Percentiles rank a stretch among this genome's conserved stretches.
These are phyloP conservation scores for Sergeia podlipaevii DNA, from an alignment of 208 protist species.

Conservation along the genomic window DNA sequence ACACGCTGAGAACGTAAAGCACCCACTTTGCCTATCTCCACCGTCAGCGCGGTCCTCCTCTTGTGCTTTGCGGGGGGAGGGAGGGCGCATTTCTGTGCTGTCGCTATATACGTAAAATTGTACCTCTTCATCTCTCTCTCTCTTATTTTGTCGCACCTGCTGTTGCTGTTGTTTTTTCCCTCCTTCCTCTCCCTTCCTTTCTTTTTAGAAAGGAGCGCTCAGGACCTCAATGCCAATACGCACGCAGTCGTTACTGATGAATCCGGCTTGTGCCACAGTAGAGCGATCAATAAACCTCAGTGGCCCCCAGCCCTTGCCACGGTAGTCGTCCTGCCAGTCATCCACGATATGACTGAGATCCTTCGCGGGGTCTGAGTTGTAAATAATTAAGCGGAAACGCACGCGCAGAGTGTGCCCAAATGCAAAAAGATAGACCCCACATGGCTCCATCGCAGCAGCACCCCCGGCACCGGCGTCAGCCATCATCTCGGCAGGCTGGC, in stretches of 20 bases:
- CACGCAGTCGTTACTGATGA: conserved; percentile 27
- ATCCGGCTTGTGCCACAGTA: conserved; percentile 20
- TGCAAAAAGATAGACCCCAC: conserved; percentile 43
- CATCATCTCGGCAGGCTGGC: neutral
- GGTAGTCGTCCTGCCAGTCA: conserved; percentile 35
- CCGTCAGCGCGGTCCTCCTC: too few relatives aligned
- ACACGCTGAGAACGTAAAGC: too few relatives aligned
- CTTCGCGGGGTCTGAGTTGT: conserved; percentile 20
- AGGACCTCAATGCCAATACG: conserved; percentile 33
- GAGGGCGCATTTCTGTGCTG: too few relatives aligned
- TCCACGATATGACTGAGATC: conserved; percentile 34
- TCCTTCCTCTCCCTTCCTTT: neutral
- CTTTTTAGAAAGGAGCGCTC: conserved; percentile 17
- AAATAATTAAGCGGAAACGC: conserved; percentile 33
- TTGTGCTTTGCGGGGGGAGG: too few relatives aligned
- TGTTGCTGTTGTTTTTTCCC: neutral
- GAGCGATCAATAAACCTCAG: conserved; percentile 31
- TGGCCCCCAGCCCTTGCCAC: conserved; percentile 46
- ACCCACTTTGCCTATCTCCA: too few relatives aligned
- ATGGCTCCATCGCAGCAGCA: conserved; percentile 8
- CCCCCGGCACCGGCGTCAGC: neutral
- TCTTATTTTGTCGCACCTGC: neutral
- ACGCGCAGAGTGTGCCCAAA: conserved; percentile 29
- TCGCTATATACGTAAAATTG: too few relatives aligned
- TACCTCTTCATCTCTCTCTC: too few relatives aligned